Base-by-base conservation (phyloP, 495 filamentous ascomycete genomes). In the Neurospora pannonica region DNA sequence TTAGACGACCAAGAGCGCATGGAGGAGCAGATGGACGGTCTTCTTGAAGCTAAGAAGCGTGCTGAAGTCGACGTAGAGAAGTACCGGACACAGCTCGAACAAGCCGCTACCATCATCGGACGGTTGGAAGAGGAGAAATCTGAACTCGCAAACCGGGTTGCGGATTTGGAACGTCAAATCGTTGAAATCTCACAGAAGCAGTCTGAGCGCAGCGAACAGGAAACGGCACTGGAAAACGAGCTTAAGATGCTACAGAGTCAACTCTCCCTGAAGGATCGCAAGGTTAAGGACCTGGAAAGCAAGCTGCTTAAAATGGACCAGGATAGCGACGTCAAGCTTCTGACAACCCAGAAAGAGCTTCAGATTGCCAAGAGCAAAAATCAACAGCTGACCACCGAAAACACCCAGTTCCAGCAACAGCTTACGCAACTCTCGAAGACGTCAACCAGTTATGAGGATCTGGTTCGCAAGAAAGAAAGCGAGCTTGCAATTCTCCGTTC, bases 161-260 rank as follows among this genome's bases (percentile, higher is more conserved):
- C 87, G 0, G 88, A 92, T 21, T 82, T 98, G 3, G 90, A 97
- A 74, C 78, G 78, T 5, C 89, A 91, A 73, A 83, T 97, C 37
- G 84, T 88, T 17, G 89, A 93, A 6, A 85, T 93, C 13, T 89
- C 93, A 71, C 85, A 85, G 28, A 87, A 85, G 43, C 90, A 92
- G 74, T 89, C 89, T 4, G 87, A 92, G 76, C 90, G 91, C 71
- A 91, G 91, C 71, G 88, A 87, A 72, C 88, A 91, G 42, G 91
- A 97, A 76, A 89, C 92, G 38, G 88, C 88, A 9, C 83, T 98
- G 3, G 87, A 88, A 34, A 91, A 93, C 72, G 95, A 98, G 74
- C 88, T 97, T 74, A 93, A 93, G 79, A 94, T 98, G 89, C 88
- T 99, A 28, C 91, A 95, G 75, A 98, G 96, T 73, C 95, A 98